Evolutionary conservation across 352 stramenopile genomes (phyloP), one percentile per base, ranked within the genome.

Genomic region (Hyaloperonospora brassicae): DNA sequence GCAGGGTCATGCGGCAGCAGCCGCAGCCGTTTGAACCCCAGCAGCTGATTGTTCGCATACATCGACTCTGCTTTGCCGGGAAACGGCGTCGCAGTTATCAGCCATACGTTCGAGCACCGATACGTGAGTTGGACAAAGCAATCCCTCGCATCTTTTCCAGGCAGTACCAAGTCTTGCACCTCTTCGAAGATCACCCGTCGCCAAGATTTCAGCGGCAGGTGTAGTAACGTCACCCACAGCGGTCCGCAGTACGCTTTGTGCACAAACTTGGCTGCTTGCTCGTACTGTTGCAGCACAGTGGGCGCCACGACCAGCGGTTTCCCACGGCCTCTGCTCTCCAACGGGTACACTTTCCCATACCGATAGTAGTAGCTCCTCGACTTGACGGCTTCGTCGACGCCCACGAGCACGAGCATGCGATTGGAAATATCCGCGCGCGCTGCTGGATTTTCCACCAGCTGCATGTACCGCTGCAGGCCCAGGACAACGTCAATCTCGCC

Each of bases 31-130:
- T 88, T 87, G 45, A 95, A 95, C 22, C 84, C 84, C 0, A 95
- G 61, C 30, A 93, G 51, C 53, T 95, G 82, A 55, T 95, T 89
- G 56, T 95, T 95, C n/a, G 84, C 84, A 46, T 92, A 92, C 43
- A 95, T 89, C 22, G 74, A 88, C 14, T 84, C 79, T 2, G 70
- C 72, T 17, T 86, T 87, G 17, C 82, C 77, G 0, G 84, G 82
- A 30, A 95, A 94, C 10, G 84, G 82, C 38, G 84, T 94, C 10
- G 84, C 84, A 5, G 76, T 91, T 52, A 94, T 87, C 44, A 94
- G 64, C 84, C 84, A 94, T 25, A 91, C 77, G 61, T 94, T 84
- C 54, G 84, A 61, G 41, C 78, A 82, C 13, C 68, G 62, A 27
- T 73, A 75, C 27, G 80, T 92, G 22, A 94, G 76, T 55, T 94